Conservation (phyloP, 2,329 filamentous ascomycete genomes). For the Onygenales sp. region DNA sequence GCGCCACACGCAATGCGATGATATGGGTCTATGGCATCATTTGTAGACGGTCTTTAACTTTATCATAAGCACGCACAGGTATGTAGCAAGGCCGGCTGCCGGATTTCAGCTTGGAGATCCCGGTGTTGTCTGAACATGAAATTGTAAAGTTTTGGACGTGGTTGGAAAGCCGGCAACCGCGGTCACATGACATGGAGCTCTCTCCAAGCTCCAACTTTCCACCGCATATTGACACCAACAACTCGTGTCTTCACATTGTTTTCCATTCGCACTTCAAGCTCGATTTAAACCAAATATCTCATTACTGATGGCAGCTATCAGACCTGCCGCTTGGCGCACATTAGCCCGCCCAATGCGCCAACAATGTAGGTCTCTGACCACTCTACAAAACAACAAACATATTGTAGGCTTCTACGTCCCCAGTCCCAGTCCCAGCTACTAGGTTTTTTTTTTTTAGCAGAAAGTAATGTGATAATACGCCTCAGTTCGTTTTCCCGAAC, state of each 20-base stretch:
- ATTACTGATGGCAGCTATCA: constrained; percentile 17
- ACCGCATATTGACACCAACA: not conserved
- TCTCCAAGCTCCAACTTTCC: not conserved
- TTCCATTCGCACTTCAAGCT: too few species aligned
- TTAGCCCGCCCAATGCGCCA: constrained; percentile 13
- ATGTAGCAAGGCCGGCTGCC: too few species aligned
- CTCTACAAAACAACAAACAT: constrained; percentile 28
- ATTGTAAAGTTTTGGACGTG: not conserved
- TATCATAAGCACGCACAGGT: too few species aligned
- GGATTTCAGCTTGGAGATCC: too few species aligned
- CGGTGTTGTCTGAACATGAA: not conserved
- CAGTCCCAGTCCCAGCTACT: not conserved
- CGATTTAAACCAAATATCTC: too few species aligned
- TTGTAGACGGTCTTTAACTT: not conserved
- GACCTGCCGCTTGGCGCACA: constrained; percentile 14
- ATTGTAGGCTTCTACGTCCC: constrained; percentile 23
- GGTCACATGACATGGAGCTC: not conserved
- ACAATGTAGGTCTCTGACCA: constrained; percentile 25
- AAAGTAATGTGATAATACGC: not conserved
- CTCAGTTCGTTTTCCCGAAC: constrained; percentile 25
- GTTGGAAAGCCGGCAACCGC: not conserved
- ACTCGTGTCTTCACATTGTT: not conserved
- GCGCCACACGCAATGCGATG: not conserved
- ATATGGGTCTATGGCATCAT: not conserved
- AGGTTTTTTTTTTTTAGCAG: not conserved